phyloP scores from a whole-genome alignment of 495 filamentous ascomycete species.

The Clohesyomyces aquaticus region DNA sequence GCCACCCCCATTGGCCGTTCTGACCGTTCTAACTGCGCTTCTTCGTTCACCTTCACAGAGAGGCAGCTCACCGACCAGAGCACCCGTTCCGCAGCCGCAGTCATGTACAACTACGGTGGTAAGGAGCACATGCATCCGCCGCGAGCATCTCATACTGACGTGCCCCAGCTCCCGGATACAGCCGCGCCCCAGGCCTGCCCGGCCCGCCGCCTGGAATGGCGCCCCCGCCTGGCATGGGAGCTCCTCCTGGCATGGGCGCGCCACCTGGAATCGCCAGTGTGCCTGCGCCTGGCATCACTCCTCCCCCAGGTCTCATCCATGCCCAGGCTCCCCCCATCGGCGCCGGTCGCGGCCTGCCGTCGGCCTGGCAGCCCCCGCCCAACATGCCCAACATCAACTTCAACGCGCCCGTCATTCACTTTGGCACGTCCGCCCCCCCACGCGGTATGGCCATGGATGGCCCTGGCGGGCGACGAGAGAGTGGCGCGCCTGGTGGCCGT shows the following conservation, averaged over 20 bases:
- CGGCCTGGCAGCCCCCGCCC: constrained; percentile 85
- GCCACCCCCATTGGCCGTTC: not conserved
- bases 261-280: constrained; percentile 57
- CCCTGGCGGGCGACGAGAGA: constrained; percentile 44
- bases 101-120: constrained; percentile 83
- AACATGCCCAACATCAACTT: constrained; percentile 99
- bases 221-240: constrained; percentile 75
- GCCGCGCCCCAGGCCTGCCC: constrained; percentile 71
- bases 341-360: constrained; percentile 76
- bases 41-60: too few species aligned
- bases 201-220: constrained; percentile 69
- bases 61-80: too few species aligned
- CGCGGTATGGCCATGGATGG: constrained; percentile 61
- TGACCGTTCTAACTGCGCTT: too few species aligned
- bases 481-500: constrained; percentile 54
- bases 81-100: too few species aligned
- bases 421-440: constrained; percentile 71
- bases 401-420: constrained; percentile 91
- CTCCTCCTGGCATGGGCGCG: constrained; percentile 87
- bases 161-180: constrained; percentile 56
- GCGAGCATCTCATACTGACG: constrained; percentile 1
- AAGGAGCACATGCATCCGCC: constrained; percentile 40
- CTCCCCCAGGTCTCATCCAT: constrained; percentile 80
- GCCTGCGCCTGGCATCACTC: constrained; percentile 71
- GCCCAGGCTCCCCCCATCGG: constrained; percentile 68